Evolutionary conservation across 225 moss, liverwort and hornwort genomes (phyloP), one percentile per base, ranked within the genome.

Genomic region (Ulota crispa): DNA sequence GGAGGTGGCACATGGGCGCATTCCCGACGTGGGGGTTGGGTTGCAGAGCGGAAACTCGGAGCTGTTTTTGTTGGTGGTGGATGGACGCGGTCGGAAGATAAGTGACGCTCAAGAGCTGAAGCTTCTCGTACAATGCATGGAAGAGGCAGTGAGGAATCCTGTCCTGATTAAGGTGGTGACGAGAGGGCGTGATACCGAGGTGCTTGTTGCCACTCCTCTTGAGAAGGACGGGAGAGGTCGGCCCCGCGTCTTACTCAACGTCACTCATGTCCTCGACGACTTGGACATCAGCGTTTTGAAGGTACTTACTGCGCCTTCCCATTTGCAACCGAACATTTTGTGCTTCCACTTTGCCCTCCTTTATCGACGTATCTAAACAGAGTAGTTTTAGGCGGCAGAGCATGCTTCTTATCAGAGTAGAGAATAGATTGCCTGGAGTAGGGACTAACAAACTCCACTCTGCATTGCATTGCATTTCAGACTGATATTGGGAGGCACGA

Each of bases 1-100:
- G 19, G 20, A 92, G 87, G 84, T 92, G 34, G 82, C 89, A 41
- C 75, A 87, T 80, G 82, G 78, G 41, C 84, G 85, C 36, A 86
- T 92, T 68, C 84, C 87, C 45, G 85, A 43, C 18, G 31, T 43
- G 43, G 43, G 8, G 9, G 2, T 28, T 26, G 43, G 43, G 60
- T 21, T 84, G 70, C 11, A 84, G 73, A 70, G 70, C 47, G 86
- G 76, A 2, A 67, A 64, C n/a, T 77, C 56, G 27, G 86, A 89
- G 76, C 60, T 89, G 39, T 86, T 73, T 78, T 39, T 87, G 14
- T 89, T 83, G 64, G 73, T 91, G n/a, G 30, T 86, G 45, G 69
- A 85, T 61, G 5, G 81, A 31, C 57, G 55, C 1, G 89, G 87
- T 19, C 72, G 59, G 45, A 87, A 87, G 76, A 85, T 89, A 8